A percentile compares a stretch with the other conserved stretches of the same genome.
These are phyloP conservation scores for Cadophora luteo-olivacea DNA, from an alignment of 2,329 filamentous ascomycete species.

Conservation along the genomic window DNA sequence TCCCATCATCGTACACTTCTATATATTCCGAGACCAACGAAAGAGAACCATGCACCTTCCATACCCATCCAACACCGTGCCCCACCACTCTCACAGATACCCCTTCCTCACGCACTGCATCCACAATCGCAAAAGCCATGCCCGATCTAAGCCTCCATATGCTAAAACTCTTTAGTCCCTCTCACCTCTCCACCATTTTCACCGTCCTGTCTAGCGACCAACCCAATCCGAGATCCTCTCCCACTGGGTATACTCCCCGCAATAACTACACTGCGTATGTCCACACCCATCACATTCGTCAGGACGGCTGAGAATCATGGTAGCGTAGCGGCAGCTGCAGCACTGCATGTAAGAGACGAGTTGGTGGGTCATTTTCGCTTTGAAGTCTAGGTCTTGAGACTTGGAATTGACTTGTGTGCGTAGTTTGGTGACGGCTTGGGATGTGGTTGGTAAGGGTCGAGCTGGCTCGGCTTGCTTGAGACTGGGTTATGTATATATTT, in stretches of 20 bases:
- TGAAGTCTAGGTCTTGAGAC: neutral
- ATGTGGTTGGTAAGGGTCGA: neutral
- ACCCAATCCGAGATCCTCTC: conserved; percentile 7
- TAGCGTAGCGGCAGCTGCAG: neutral
- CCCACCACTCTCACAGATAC: neutral
- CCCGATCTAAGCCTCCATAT: neutral
- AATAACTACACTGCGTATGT: neutral
- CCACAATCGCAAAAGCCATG: neutral
- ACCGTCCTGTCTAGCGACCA: neutral
- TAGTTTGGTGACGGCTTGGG: neutral
- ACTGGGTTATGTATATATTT: neutral
- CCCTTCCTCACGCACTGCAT: too few relatives aligned
- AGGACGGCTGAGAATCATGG: conserved; percentile 3
- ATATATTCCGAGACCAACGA: neutral
- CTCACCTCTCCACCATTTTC: neutral
- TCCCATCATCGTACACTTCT: neutral
- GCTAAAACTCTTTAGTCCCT: neutral
- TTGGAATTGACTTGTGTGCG: neutral
- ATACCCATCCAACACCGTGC: neutral
- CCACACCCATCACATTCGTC: conserved; percentile 1
- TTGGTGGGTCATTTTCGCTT: neutral
- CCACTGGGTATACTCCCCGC: neutral
- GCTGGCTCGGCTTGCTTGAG: neutral
- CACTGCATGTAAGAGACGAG: neutral
- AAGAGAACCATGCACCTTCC: neutral